Evolutionary conservation across 2,329 filamentous ascomycete species (phyloP).

Genomic region (Lasiodiplodia gonubiensis): DNA sequence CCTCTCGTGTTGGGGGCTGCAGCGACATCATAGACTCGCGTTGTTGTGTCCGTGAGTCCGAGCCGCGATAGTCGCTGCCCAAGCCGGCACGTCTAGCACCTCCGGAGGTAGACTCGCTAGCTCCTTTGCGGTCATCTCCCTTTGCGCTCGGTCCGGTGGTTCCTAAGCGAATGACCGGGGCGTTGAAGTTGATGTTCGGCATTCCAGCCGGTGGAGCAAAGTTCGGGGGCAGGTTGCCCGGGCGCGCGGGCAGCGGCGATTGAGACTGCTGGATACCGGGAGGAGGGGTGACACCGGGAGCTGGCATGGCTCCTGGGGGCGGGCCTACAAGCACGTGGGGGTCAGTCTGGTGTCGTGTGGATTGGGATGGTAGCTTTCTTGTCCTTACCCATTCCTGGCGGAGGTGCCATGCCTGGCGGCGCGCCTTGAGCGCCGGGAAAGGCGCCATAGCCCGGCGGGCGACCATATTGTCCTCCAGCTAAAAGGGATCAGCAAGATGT

Average conservation of each 20-base stretch:
- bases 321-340: constrained; percentile 58
- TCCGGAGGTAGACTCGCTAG: constrained; percentile 43
- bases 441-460: constrained; percentile 73
- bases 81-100: constrained; percentile 54
- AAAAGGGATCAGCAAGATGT: constrained; percentile 33
- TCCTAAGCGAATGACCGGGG: constrained; percentile 91
- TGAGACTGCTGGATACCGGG: constrained; percentile 79
- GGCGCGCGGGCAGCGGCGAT: constrained; percentile 76
- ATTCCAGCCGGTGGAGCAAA: constrained; percentile 91
- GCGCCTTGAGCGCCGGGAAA: constrained; percentile 66
- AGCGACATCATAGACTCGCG: constrained; percentile 74
- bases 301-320: constrained; percentile 68
- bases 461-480: constrained; percentile 69
- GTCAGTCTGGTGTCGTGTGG: constrained; percentile 13
- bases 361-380: not conserved
- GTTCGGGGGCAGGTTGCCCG: constrained; percentile 77
- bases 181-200: constrained; percentile 98
- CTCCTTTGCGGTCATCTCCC: constrained; percentile 54
- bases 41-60: constrained; percentile 71
- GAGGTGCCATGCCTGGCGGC: constrained; percentile 74
- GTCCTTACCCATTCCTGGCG: constrained; percentile 79
- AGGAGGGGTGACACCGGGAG: constrained; percentile 79
- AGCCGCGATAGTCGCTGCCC: constrained; percentile 60
- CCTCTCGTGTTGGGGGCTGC: constrained; percentile 83
- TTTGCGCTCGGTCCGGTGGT: constrained; percentile 66